Evolutionary conservation across 2,329 filamentous ascomycete species (phyloP).

Genomic region (Chrysoporthe puriensis): DNA sequence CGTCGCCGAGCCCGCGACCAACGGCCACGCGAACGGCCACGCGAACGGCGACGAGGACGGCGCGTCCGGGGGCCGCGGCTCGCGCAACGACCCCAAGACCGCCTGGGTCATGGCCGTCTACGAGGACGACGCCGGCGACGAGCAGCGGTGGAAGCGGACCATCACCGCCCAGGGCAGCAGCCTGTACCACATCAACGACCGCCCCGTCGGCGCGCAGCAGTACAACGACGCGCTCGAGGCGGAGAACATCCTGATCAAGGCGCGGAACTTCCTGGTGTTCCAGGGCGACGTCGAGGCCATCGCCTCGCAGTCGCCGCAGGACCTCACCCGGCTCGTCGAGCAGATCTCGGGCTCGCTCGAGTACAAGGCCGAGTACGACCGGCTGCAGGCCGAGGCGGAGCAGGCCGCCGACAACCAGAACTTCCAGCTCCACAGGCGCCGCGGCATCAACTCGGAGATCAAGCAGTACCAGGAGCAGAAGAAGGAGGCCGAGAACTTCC

Average conservation of each 20-base stretch:
- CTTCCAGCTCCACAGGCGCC: conserved; percentile 83
- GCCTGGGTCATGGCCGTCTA: conserved; percentile 99
- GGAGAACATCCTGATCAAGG: conserved; percentile 97
- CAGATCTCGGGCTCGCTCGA: conserved; percentile 97
- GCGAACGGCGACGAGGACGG: conserved; percentile 57
- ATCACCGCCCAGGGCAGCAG: conserved; percentile 88
- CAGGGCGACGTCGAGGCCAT: conserved; percentile 98
- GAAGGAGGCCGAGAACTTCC: conserved; percentile 90
- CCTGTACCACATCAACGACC: conserved; percentile 97
- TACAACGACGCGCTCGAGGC: conserved; percentile 92
- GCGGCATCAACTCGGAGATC: conserved; percentile 96
- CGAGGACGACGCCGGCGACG: conserved; percentile 93
- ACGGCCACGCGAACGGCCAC: conserved; percentile 65
- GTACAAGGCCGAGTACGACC: conserved; percentile 92
- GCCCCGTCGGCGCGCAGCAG: conserved; percentile 81
- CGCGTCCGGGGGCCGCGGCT: conserved; percentile 60
- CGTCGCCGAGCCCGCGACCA: conserved; percentile 62
- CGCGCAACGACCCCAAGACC: conserved; percentile 83
- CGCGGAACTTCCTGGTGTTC: conserved; percentile 96
- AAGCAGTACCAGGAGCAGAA: conserved; percentile 98
- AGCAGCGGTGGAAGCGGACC: conserved; percentile 92
- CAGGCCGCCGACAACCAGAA: conserved; percentile 86
- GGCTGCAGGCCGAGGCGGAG: conserved; percentile 82
- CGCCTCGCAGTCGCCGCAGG: conserved; percentile 90
- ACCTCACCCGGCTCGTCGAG: conserved; percentile 91